Percentiles rank a stretch among this genome's conserved stretches.
phyloP scores from a whole-genome alignment of 2,329 filamentous ascomycete genomes.

The Ophiostoma ulmi region DNA sequence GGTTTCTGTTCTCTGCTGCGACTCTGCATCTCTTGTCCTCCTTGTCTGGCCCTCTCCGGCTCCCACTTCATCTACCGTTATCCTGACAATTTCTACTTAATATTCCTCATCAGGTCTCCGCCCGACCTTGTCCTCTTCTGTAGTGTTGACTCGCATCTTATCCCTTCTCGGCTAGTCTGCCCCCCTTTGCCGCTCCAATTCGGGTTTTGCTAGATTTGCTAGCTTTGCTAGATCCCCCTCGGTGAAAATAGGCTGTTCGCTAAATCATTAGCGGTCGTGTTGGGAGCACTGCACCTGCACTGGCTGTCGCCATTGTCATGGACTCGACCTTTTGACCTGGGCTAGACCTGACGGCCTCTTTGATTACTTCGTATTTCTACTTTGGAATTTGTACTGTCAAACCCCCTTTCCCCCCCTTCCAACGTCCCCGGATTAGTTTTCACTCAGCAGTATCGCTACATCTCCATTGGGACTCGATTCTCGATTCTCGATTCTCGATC shows the following conservation, averaged over 20 bases:
- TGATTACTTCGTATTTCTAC: not conserved
- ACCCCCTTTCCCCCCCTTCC: not conserved
- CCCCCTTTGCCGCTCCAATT: not conserved
- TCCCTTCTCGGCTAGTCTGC: not conserved
- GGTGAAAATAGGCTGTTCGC: not conserved
- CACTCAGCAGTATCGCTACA: not conserved
- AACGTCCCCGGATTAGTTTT: not conserved
- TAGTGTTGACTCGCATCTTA: not conserved
- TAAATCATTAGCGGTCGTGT: not conserved
- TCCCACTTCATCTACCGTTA: constrained; percentile 5
- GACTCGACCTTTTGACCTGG: too few species aligned
- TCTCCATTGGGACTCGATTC: not conserved
- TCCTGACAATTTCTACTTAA: not conserved
- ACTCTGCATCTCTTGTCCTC: not conserved
- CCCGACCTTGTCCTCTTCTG: not conserved
- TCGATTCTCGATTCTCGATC: not conserved
- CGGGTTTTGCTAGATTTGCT: not conserved
- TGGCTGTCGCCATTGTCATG: too few species aligned
- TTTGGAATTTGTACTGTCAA: not conserved
- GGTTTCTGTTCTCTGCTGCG: not conserved
- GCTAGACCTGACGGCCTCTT: too few species aligned
- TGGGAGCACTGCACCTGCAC: not conserved
- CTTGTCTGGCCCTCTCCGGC: not conserved
- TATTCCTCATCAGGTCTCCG: not conserved
- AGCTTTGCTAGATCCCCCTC: not conserved